Base-by-base conservation (phyloP, 1,284 basidiomycete species). In the Peniophora sp. region DNA sequence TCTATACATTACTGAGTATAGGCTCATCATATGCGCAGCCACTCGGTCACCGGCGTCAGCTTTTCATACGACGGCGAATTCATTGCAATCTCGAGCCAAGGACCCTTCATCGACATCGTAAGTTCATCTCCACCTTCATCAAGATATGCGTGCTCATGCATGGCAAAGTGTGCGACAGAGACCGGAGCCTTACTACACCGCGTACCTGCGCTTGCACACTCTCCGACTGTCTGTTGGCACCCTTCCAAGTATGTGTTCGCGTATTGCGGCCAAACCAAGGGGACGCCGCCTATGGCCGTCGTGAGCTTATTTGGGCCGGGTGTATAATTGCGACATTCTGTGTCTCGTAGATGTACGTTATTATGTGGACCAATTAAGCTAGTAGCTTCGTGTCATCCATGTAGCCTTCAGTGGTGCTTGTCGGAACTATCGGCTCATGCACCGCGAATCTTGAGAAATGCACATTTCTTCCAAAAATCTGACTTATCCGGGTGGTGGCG, bases 1-100 rank as follows among this genome's bases (percentile, higher is more conserved):
- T 16, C 34, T 6, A 48, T 32, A 14, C 45, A 6, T 48, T 52
- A 36, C 36, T n/a, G n/a, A n/a, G n/a, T 47, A 32, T 47, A 43
- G 16, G 20, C 44, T 25, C 20, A 45, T 20, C 8, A 45, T 3
- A 45, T 16, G 14, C 14, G 32, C 55, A 90, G 88, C 52, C 71
- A 87, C 58, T 73, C 78, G 23, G 83, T 89, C 57, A 86, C 77
- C 52, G 73, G 77, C n/a, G 63, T 90, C n/a, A 86, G 83, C 60
- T 90, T 89, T 70, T 89, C 85, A 3, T 74, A 82, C 55, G 87
- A 89, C 56, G 87, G 87, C 35, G 88, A 90, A 69, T 89, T 83
- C 60, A 63, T 89, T 24, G 87, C 87, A 8, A 81, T 89, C 47
- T 82, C 85, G 3, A 86, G 72, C 53, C 71, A 76, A 5, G 85